These are phyloP conservation scores for Geum urbanum DNA, from an alignment of 306 rosid genomes.

Conservation along the genomic window DNA sequence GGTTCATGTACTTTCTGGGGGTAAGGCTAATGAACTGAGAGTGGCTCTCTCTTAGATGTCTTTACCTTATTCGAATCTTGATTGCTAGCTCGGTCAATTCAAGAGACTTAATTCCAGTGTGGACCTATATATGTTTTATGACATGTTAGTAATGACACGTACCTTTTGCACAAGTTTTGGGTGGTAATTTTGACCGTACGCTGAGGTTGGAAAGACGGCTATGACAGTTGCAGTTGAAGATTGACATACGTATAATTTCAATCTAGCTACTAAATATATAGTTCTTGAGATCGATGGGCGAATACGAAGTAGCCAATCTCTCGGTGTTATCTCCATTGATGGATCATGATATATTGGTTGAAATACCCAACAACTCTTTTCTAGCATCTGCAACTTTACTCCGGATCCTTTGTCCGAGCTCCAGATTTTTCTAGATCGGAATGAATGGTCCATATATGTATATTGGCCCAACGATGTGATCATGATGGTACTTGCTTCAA, in stretches of 20 bases:
- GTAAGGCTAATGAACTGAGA: neutral
- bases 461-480: neutral
- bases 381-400: neutral
- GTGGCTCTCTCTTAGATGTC: no score
- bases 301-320: neutral
- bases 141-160: neutral
- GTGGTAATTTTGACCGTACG: neutral
- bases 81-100: neutral
- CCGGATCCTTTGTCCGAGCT: neutral
- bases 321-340: neutral
- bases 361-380: no score
- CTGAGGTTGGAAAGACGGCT: neutral
- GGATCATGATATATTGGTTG: no score
- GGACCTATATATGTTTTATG: no score
- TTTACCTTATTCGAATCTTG: neutral
- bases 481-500: neutral
- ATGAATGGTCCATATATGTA: neutral
- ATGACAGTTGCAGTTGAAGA: constrained; percentile 5
- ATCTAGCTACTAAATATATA: neutral
- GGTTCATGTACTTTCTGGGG: neutral
- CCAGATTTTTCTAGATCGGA: neutral
- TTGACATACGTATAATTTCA: neutral
- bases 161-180: neutral
- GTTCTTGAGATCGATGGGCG: neutral
- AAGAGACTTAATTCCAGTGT: no score